Percentiles rank a stretch among this genome's conserved stretches.
Conservation (phyloP, 2,329 filamentous ascomycete genomes). For the Didymellaceae sp. region DNA sequence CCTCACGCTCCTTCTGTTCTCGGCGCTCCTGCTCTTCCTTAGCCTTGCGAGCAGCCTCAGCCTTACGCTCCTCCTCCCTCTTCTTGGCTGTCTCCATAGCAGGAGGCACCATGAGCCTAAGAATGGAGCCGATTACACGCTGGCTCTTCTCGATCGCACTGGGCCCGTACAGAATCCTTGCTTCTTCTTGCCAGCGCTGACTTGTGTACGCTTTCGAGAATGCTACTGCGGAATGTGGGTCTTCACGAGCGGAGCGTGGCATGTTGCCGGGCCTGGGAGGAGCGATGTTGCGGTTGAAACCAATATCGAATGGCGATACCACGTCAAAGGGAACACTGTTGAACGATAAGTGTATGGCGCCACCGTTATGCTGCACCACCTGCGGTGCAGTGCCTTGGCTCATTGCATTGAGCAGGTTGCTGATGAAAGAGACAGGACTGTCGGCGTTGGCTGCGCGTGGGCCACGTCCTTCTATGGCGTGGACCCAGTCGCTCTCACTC, state of each 20-base stretch:
- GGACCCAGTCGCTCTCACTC: constrained; percentile 60
- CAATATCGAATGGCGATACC: constrained; percentile 42
- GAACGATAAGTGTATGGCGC: constrained; percentile 61
- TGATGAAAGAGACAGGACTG: constrained; percentile 62
- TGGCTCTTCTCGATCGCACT: constrained; percentile 72
- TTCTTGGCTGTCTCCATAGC: constrained; percentile 83
- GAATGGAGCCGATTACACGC: constrained; percentile 71
- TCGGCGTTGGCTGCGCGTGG: constrained; percentile 56
- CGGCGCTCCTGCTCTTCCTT: constrained; percentile 68
- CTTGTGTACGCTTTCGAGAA: constrained; percentile 76
- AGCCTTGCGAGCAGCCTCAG: constrained; percentile 70
- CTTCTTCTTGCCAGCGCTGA: constrained; percentile 87
- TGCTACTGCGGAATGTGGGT: constrained; percentile 75
- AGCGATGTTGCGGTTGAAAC: constrained; percentile 40
- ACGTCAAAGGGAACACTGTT: constrained; percentile 48
- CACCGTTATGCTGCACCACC: constrained; percentile 49
- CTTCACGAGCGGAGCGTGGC: constrained; percentile 54
- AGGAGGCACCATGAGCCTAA: constrained; percentile 78
- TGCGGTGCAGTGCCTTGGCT: constrained; percentile 47
- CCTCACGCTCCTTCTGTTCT: constrained; percentile 66
- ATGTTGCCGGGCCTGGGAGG: constrained; percentile 41
- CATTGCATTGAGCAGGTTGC: constrained; percentile 64
- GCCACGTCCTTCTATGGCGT: constrained; percentile 57
- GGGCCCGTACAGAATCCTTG: constrained; percentile 80
- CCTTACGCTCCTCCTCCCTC: constrained; percentile 73